Percentiles rank a stretch among this genome's conserved stretches.
Conservation (phyloP, 2,329 filamentous ascomycete genomes). For the Cladosporium oxysporum region DNA sequence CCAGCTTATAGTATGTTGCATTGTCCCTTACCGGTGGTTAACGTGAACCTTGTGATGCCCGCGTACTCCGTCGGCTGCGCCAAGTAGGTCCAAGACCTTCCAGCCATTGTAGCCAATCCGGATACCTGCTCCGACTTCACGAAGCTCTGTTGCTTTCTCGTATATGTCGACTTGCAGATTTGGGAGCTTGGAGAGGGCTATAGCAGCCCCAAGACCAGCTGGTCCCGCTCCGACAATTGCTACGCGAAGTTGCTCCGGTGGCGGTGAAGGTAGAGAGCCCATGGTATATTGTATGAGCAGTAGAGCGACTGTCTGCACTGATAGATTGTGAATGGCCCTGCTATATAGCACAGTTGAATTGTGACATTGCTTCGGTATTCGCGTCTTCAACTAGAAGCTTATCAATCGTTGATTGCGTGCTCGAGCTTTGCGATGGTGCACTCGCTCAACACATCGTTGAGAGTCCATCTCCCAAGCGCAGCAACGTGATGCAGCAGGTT, state of each 20-base stretch:
- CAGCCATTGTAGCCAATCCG: slow-evolving; percentile 50
- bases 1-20: not conserved
- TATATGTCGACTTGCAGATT: slow-evolving; percentile 48
- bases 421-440: not conserved
- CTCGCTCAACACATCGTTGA: not conserved
- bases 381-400: not conserved
- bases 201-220: slow-evolving; percentile 47
- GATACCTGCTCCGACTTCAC: slow-evolving; percentile 53
- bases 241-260: slow-evolving; percentile 15
- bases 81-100: slow-evolving; percentile 51
- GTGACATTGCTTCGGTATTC: not conserved
- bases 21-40: slow-evolving; percentile 23
- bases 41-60: slow-evolving; percentile 26
- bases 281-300: not conserved
- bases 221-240: slow-evolving; percentile 46
- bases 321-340: not conserved
- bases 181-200: slow-evolving; percentile 46
- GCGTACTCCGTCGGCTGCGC: slow-evolving; percentile 42
- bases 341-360: not conserved
- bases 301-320: not conserved
- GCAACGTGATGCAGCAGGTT: not conserved
- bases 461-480: not conserved
- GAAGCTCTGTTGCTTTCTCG: slow-evolving; percentile 48
- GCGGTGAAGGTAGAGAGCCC: slow-evolving; percentile 3
- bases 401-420: slow-evolving; percentile 10